Evolutionary conservation across 805 yeast species (phyloP).

Genomic region (Pichia scutulata): DNA sequence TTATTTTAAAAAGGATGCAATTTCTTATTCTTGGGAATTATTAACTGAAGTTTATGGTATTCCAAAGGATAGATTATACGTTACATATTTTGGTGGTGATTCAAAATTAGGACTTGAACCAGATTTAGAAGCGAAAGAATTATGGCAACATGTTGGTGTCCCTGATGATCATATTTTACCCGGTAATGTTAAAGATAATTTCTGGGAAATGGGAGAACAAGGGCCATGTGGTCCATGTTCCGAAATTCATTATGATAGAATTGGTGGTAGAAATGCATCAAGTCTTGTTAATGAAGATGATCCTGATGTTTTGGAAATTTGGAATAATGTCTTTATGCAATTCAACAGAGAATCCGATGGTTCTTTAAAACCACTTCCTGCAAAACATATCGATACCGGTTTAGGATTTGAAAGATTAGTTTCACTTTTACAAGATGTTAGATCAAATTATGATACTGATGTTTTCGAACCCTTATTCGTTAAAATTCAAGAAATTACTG

Average conservation of each 20-base stretch:
- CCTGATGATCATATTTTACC: conserved; percentile 88
- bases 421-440: conserved; percentile 82
- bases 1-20: conserved; percentile 93
- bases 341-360: conserved; percentile 90
- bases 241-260: conserved; percentile 95
- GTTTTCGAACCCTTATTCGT: conserved; percentile 86
- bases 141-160: conserved; percentile 85
- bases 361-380: conserved; percentile 75
- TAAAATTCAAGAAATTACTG: conserved; percentile 86
- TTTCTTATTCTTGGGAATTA: conserved; percentile 82
- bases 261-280: conserved; percentile 96
- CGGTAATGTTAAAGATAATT: conserved; percentile 85
- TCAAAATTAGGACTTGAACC: conserved; percentile 74
- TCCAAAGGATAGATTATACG: conserved; percentile 74
- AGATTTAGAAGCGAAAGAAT: conserved; percentile 84
- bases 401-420: conserved; percentile 98
- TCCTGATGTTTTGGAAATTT: conserved; percentile 94
- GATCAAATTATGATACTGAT: conserved; percentile 95
- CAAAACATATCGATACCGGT: conserved; percentile 96
- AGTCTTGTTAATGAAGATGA: conserved; percentile 90
- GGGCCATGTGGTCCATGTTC: conserved; percentile 99
- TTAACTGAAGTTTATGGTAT: conserved; percentile 81
- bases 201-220: conserved; percentile 99
- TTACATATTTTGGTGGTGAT: conserved; percentile 96
- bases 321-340: conserved; percentile 98